These are phyloP conservation scores for Strigomonas oncopelti DNA, from an alignment of 208 protist species.

Conservation along the genomic window DNA sequence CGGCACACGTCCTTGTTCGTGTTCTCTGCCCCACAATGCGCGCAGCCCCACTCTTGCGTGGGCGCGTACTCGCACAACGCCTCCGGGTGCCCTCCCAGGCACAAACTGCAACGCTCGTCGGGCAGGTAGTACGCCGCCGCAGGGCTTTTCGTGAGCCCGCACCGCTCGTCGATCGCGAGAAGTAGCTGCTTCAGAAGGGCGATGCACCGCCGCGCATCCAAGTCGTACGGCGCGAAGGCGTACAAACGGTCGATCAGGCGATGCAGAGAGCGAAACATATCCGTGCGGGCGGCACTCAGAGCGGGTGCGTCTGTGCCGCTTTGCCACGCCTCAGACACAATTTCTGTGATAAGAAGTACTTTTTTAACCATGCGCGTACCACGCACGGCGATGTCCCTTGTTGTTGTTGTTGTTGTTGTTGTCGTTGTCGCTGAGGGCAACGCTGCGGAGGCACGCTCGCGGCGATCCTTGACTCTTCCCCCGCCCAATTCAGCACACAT, in stretches of 20 bases:
- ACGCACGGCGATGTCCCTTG: too few species aligned
- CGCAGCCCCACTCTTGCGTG: conserved; percentile 49
- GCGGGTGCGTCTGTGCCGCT: not conserved
- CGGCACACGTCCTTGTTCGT: conserved; percentile 63
- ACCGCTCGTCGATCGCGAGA: conserved; percentile 33
- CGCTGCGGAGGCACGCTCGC: not conserved
- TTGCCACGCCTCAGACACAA: not conserved
- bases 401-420: too few species aligned
- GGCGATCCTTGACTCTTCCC: not conserved
- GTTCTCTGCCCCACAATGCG: conserved; percentile 46
- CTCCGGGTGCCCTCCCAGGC: conserved; percentile 59
- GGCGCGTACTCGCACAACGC: conserved; percentile 46
- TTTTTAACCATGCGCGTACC: too few species aligned
- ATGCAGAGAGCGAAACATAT: not conserved
- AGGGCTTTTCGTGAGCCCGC: conserved; percentile 17
- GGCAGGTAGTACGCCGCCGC: conserved; percentile 16
- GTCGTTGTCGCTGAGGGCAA: too few species aligned
- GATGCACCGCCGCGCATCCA: conserved; percentile 33
- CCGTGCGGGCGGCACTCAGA: not conserved
- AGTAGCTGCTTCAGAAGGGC: conserved; percentile 52
- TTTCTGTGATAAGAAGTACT: too few species aligned
- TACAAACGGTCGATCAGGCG: conserved; percentile 11
- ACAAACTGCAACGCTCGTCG: conserved; percentile 47
- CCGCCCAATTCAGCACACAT: not conserved
- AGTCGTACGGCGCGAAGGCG: conserved; percentile 18